Base-by-base conservation (phyloP, 352 stramenopile genomes). In the Pythium sp. region DNA sequence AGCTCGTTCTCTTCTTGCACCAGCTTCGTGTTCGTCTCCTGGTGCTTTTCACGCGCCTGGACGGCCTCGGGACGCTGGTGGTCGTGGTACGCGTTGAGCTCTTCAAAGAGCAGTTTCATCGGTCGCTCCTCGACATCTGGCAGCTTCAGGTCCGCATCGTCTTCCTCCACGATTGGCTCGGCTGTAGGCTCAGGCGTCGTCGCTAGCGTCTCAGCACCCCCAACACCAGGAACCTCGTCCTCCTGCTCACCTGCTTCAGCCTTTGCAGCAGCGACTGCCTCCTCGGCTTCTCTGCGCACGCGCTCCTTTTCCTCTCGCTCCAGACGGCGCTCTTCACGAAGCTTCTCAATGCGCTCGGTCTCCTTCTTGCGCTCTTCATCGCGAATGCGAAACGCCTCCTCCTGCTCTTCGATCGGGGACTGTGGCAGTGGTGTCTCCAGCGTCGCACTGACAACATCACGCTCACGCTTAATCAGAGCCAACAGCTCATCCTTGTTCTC, bases 121-220 rank as follows among this genome's bases (percentile, higher is more conserved):
- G 86, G 86, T 15, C 78, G 84, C n/a, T 78, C 69, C 41, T 92
- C 84, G 12, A 80, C 71, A 5, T 85, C 73, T 7, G 86, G 86
- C 15, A 84, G 58, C 34, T 65, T 72, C 18, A 91, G 62, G 18
- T 89, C 76, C 53, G 80, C 73, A 11, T 84, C 76, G 15, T 81
- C 65, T 34, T 72, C 64, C 34, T 72, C 72, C 4, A 73, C 67
- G 14, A 58, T 59, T 32, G 72, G 62, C 22, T 76, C 72, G 5
- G 24, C 20, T 28, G 51, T 30, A 61, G 32, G 24, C 5, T 43
- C 34, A 46, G 30, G 32, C 0, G n/a, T 18, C 47, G 64, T 20
- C 3, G 8, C 9, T 61, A 12, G 12, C 12, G 55, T 46, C 6
- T 61, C 30, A 46, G 8, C 3, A 12, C 55, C 3, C 7, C 59